Percentiles rank a stretch among this genome's conserved stretches.
Conservation (phyloP, 1,284 basidiomycete species). For the Ceratobasidium sp. region DNA sequence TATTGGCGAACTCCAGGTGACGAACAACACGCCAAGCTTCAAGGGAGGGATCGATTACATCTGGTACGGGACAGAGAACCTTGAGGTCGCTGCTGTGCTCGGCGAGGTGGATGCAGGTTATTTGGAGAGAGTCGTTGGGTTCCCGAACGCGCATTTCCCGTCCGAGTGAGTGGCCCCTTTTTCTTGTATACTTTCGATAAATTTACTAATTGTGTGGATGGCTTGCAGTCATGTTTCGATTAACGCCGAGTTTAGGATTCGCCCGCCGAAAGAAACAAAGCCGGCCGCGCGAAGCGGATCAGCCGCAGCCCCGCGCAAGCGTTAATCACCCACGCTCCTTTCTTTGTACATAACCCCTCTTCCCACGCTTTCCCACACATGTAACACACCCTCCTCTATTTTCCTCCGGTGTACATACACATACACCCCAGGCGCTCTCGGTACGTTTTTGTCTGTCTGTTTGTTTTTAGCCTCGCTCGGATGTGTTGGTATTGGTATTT, state of each 20-base stretch:
- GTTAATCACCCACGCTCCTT: slow-evolving; percentile 50
- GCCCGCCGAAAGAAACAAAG: slow-evolving; percentile 65
- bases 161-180: slow-evolving; percentile 80
- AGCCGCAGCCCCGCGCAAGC: slow-evolving; percentile 23
- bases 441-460: neutral
- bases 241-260: slow-evolving; percentile 76
- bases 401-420: slow-evolving; percentile 5
- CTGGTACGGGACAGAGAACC: slow-evolving; percentile 84
- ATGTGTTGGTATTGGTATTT: neutral
- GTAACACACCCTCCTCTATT: too few species aligned
- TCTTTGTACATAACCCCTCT: slow-evolving; percentile 49
- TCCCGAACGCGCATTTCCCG: slow-evolving; percentile 96
- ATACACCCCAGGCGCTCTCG: neutral
- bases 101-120: slow-evolving; percentile 90
- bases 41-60: slow-evolving; percentile 91
- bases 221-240: slow-evolving; percentile 71
- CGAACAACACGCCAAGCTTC: slow-evolving; percentile 91
- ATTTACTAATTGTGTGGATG: slow-evolving; percentile 46
- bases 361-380: too few species aligned
- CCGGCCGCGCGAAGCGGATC: slow-evolving; percentile 51
- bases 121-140: slow-evolving; percentile 91
- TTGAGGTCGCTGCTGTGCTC: slow-evolving; percentile 87
- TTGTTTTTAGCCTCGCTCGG: neutral
- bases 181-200: slow-evolving; percentile 40
- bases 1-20: slow-evolving; percentile 78